A percentile compares a stretch with the other conserved stretches of the same genome.
Conservation (phyloP, 257 asterid genomes). For the Echium plantagineum region DNA sequence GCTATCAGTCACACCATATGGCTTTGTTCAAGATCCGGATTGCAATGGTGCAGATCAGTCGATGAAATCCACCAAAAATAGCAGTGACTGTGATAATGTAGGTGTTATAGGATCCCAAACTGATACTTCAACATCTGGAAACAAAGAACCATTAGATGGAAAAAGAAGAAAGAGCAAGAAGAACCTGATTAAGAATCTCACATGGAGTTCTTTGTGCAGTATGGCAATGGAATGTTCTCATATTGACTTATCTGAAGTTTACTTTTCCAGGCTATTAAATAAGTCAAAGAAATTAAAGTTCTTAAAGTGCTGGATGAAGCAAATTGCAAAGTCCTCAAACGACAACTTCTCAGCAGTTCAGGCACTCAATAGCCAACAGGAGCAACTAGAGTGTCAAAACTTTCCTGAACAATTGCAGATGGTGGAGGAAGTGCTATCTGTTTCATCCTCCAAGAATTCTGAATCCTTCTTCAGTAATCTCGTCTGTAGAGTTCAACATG, state of each 20-base stretch:
- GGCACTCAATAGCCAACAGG: conserved; percentile 22
- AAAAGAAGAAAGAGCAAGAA: conserved; percentile 41
- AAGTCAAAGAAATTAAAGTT: conserved; percentile 70
- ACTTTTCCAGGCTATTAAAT: conserved; percentile 27
- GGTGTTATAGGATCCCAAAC: conserved; percentile 44
- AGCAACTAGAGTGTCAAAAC: conserved; percentile 22
- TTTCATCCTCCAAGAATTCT: conserved; percentile 28
- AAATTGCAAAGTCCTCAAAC: conserved; percentile 32
- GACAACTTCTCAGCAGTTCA: conserved; percentile 15
- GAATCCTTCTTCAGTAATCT: conserved; percentile 47
- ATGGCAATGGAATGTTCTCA: conserved; percentile 50
- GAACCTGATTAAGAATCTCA: conserved; percentile 31
- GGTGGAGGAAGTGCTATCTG: conserved; percentile 26
- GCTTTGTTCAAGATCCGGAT: conserved; percentile 13
- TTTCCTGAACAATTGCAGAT: conserved; percentile 29
- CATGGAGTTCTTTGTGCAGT: conserved; percentile 65
- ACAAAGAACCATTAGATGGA: conserved; percentile 25
- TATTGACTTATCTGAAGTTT: conserved; percentile 61
- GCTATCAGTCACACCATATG: conserved; percentile 28
- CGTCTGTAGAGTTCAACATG: conserved; percentile 41
- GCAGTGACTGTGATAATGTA: conserved; percentile 17
- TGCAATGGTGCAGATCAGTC: conserved; percentile 13
- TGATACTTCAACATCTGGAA: conserved; percentile 45
- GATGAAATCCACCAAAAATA: conserved; percentile 8
- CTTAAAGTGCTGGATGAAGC: conserved; percentile 88